Evolutionary conservation across 257 asterid species (phyloP).

Genomic region (Nicotiana otophora): DNA sequence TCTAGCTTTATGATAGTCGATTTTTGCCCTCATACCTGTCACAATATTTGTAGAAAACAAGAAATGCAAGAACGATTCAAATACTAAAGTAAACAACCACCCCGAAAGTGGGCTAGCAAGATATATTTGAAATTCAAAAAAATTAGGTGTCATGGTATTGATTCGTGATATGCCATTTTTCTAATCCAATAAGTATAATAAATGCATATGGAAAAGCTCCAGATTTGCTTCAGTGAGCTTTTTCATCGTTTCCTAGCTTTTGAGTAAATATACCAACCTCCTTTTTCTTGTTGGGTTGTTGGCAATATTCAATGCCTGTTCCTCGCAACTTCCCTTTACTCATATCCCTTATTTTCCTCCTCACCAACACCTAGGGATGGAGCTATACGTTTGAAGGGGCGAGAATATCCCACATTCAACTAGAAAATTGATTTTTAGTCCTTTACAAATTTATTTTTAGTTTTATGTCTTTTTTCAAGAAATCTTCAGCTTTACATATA

Average conservation of each 20-base stretch:
- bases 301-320: constrained; percentile 30
- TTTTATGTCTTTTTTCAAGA: too few relatives aligned
- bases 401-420: too few relatives aligned
- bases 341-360: background rate
- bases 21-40: background rate
- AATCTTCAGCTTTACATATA: too few relatives aligned
- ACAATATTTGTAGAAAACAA: background rate
- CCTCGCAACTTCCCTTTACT: background rate
- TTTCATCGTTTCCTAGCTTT: constrained; percentile 49
- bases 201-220: constrained; percentile 68
- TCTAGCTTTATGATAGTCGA: too few relatives aligned
- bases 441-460: too few relatives aligned
- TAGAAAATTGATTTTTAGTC: too few relatives aligned
- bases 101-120: background rate
- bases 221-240: constrained; percentile 67
- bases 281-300: constrained; percentile 36
- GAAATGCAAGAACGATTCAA: background rate
- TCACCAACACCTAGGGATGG: background rate
- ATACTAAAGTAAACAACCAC: background rate
- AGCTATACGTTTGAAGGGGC: too few relatives aligned
- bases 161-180: constrained; percentile 36
- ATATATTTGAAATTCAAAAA: background rate
- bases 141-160: constrained; percentile 34
- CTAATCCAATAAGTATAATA: constrained; percentile 46
- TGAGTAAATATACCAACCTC: constrained; percentile 33